Percentiles rank a stretch among this genome's conserved stretches.
phyloP scores from a whole-genome alignment of 2,329 filamentous ascomycete genomes.

The Amylocarpus encephaloides region DNA sequence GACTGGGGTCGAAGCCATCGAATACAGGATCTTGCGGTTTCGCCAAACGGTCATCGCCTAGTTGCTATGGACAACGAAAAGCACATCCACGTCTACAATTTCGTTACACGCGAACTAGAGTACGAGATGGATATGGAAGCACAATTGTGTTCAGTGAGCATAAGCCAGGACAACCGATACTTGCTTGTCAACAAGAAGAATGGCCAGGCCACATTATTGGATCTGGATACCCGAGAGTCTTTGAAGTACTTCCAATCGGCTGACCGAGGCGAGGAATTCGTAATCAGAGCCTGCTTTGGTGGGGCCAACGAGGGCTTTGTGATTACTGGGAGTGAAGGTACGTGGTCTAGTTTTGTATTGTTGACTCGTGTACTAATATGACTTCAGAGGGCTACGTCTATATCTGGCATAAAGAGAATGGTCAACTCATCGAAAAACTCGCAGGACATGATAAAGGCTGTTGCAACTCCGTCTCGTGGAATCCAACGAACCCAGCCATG shows the following conservation, averaged over 20 bases:
- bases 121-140: conserved; percentile 65
- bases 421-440: conserved; percentile 67
- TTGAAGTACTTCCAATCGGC: conserved; percentile 65
- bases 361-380: conserved; percentile 9
- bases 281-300: conserved; percentile 80
- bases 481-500: conserved; percentile 72
- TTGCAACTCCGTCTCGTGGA: conserved; percentile 88
- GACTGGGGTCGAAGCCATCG: conserved; percentile 67
- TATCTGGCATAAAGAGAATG: conserved; percentile 87
- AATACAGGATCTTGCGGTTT: conserved; percentile 80
- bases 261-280: conserved; percentile 65
- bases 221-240: conserved; percentile 65
- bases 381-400: conserved; percentile 58
- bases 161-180: conserved; percentile 74
- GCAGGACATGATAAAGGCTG: conserved; percentile 67
- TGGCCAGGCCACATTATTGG: conserved; percentile 70
- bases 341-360: conserved; percentile 18
- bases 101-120: conserved; percentile 64
- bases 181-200: conserved; percentile 78
- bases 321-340: conserved; percentile 85
- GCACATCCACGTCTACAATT: conserved; percentile 77
- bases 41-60: conserved; percentile 70
- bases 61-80: conserved; percentile 68
- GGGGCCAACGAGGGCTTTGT: conserved; percentile 91
- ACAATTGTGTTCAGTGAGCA: conserved; percentile 70